phyloP scores from a whole-genome alignment of 176 grass and related monocot genomes.

The Rhynchospora tenuis region DNA sequence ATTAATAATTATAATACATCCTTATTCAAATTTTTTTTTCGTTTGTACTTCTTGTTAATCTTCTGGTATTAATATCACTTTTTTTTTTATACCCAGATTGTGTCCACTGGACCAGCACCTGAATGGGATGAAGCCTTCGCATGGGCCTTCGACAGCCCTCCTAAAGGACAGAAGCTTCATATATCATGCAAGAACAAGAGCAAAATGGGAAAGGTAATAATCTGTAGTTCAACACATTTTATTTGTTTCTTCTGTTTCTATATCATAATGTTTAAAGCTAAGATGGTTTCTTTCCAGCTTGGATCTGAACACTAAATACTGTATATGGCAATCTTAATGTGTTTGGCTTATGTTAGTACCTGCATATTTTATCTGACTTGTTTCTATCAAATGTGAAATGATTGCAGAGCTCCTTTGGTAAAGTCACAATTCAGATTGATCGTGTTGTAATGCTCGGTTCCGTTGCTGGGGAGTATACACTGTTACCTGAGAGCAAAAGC shows the following conservation, averaged over 20 bases:
- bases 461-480: slow-evolving; percentile 81
- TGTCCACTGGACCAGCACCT: slow-evolving; percentile 78
- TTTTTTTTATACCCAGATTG: slow-evolving; percentile 49
- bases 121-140: slow-evolving; percentile 98
- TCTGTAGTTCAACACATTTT: slow-evolving; percentile 6
- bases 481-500: slow-evolving; percentile 95
- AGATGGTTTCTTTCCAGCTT: neutral
- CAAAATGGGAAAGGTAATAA: slow-evolving; percentile 96
- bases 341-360: neutral
- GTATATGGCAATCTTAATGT: neutral
- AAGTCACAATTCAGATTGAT: slow-evolving; percentile 95
- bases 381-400: slow-evolving; percentile 4
- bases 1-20: neutral
- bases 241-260: neutral
- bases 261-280: neutral
- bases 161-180: slow-evolving; percentile 98
- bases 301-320: neutral
- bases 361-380: neutral
- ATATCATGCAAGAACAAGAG: slow-evolving; percentile 99
- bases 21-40: neutral
- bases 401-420: slow-evolving; percentile 90
- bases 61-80: neutral
- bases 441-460: slow-evolving; percentile 98
- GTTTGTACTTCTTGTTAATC: neutral
- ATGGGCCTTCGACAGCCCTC: slow-evolving; percentile 97